Percentiles rank a stretch among this genome's conserved stretches.
These are phyloP conservation scores for Cordia subcordata DNA, from an alignment of 257 asterid genomes.

Conservation along the genomic window DNA sequence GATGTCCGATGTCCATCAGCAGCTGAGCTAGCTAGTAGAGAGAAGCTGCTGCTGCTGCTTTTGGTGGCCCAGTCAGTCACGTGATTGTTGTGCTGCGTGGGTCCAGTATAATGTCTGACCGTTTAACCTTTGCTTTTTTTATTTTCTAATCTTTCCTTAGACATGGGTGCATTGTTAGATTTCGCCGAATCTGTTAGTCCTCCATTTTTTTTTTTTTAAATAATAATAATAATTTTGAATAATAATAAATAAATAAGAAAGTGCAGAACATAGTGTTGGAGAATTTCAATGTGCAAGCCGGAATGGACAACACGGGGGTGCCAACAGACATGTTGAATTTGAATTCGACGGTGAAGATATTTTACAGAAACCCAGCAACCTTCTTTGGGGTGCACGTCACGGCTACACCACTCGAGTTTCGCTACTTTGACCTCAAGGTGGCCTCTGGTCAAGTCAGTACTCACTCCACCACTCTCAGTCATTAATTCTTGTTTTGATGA, in stretches of 20 bases:
- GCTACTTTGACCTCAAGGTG: slow-evolving; percentile 54
- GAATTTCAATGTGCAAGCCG: slow-evolving; percentile 82
- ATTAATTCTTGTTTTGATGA: not conserved
- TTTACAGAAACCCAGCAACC: slow-evolving; percentile 67
- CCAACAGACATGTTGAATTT: slow-evolving; percentile 89
- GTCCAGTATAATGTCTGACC: too few species aligned
- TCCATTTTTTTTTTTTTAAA: not conserved
- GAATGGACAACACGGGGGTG: slow-evolving; percentile 75
- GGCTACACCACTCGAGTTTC: slow-evolving; percentile 65
- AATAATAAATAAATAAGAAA: not conserved
- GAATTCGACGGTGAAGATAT: slow-evolving; percentile 83
- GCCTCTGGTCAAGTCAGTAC: slow-evolving; percentile 73
- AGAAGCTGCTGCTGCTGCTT: too few species aligned
- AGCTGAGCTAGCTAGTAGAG: too few species aligned
- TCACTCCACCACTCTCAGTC: too few species aligned
- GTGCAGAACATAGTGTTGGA: slow-evolving; percentile 63
- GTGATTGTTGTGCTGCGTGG: not conserved
- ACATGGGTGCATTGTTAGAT: not conserved
- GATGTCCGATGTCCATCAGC: too few species aligned
- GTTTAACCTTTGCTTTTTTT: not conserved
- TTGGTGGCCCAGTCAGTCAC: not conserved
- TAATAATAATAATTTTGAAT: too few species aligned
- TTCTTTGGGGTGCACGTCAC: slow-evolving; percentile 89
- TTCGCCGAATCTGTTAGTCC: not conserved
- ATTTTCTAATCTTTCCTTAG: too few species aligned